These are phyloP conservation scores for Fusarium succisae DNA, from an alignment of 2,329 filamentous ascomycete species.

Conservation along the genomic window DNA sequence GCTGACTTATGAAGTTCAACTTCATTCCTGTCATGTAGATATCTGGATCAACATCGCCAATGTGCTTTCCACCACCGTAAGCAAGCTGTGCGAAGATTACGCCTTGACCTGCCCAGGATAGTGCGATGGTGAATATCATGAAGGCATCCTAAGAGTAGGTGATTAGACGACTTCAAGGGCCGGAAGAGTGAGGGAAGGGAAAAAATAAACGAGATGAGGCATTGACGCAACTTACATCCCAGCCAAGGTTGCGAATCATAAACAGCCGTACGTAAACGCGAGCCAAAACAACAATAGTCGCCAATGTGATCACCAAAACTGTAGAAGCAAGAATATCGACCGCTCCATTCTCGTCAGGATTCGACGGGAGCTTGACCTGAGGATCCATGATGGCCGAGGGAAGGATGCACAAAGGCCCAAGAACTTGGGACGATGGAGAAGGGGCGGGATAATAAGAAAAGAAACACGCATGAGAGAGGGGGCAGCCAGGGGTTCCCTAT, in stretches of 20 bases:
- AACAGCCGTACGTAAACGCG: slow-evolving; percentile 57
- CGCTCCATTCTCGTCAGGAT: slow-evolving; percentile 49
- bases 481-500: background rate
- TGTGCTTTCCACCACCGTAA: slow-evolving; percentile 57
- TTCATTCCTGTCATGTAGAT: slow-evolving; percentile 51
- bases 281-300: slow-evolving; percentile 51
- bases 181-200: background rate
- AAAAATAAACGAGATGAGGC: background rate
- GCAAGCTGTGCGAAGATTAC: slow-evolving; percentile 53
- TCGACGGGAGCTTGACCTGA: slow-evolving; percentile 37
- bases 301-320: slow-evolving; percentile 49
- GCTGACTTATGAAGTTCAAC: slow-evolving; percentile 55
- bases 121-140: slow-evolving; percentile 41
- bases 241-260: slow-evolving; percentile 58
- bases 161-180: background rate
- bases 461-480: background rate
- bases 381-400: slow-evolving; percentile 28
- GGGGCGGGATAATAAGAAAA: slow-evolving; percentile 23
- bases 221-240: slow-evolving; percentile 51
- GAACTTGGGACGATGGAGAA: slow-evolving; percentile 6
- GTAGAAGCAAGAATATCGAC: slow-evolving; percentile 53
- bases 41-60: slow-evolving; percentile 50
- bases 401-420: slow-evolving; percentile 12
- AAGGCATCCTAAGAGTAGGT: slow-evolving; percentile 41
- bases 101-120: slow-evolving; percentile 51